Percentiles rank a stretch among this genome's conserved stretches.
Conservation (phyloP, 768 basidiomycete species). For the Vararia minispora region DNA sequence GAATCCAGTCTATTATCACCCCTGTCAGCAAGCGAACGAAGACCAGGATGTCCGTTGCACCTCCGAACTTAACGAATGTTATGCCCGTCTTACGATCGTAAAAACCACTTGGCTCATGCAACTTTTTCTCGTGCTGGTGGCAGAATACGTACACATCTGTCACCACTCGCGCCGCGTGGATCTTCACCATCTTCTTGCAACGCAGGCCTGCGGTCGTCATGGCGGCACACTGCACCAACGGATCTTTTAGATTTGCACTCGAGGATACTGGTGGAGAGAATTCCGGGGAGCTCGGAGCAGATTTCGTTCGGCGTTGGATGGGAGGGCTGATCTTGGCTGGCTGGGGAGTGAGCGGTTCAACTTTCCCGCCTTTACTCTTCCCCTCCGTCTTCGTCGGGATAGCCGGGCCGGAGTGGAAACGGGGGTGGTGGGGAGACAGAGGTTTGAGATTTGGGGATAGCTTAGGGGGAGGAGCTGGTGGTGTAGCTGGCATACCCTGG, state of each 20-base stretch:
- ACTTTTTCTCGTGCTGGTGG: constrained; percentile 47
- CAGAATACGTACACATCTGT: constrained; percentile 39
- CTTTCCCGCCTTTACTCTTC: background rate
- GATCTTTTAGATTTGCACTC: too few species aligned
- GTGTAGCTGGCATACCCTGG: background rate
- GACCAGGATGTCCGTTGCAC: constrained; percentile 22
- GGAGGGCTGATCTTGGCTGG: constrained; percentile 9
- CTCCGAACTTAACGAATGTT: constrained; percentile 46
- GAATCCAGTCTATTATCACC: constrained; percentile 49
- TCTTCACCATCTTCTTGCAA: constrained; percentile 43
- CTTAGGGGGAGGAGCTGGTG: constrained; percentile 1
- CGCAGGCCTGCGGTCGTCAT: constrained; percentile 52
- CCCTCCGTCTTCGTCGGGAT: background rate
- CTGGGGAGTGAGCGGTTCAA: constrained; percentile 3
- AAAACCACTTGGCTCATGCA: constrained; percentile 44
- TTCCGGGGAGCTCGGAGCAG: constrained; percentile 11
- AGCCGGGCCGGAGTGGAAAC: too few species aligned
- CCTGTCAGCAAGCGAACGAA: background rate
- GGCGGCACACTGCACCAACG: constrained; percentile 51
- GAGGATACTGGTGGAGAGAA: constrained; percentile 8
- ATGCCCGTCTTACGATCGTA: constrained; percentile 35
- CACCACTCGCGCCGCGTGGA: constrained; percentile 20
- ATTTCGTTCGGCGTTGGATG: constrained; percentile 2
- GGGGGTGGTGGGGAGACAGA: constrained; percentile 25
- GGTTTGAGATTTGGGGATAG: constrained; percentile 7